Conservation (phyloP, 148 eudicot genomes). For the Suaeda aralocaspica region DNA sequence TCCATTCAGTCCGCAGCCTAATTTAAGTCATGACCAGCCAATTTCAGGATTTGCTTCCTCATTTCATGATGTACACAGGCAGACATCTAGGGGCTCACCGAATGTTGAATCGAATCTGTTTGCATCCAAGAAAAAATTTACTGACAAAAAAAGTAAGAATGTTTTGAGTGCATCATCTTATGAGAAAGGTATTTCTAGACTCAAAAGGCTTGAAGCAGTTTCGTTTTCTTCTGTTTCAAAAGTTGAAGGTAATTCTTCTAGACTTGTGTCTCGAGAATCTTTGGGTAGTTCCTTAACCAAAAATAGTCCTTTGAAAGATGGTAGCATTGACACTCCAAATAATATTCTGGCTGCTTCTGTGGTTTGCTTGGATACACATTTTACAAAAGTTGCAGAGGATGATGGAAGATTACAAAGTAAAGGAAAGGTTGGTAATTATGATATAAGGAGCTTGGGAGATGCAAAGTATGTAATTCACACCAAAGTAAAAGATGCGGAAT, state of each 20-base stretch:
- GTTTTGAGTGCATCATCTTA: conserved; percentile 25
- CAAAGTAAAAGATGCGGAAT: conserved; percentile 27
- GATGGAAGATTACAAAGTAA: conserved; percentile 20
- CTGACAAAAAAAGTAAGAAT: conserved; percentile 25
- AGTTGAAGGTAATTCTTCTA: conserved; percentile 39
- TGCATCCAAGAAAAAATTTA: conserved; percentile 25
- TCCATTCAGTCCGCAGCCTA: conserved; percentile 21
- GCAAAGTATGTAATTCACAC: conserved; percentile 21
- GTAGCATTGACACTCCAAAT: conserved; percentile 18
- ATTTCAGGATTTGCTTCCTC: conserved; percentile 45
- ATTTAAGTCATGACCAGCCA: conserved; percentile 22
- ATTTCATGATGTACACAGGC: conserved; percentile 35
- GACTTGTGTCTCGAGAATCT: conserved; percentile 23
- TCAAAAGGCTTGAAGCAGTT: conserved; percentile 30
- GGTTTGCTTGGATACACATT: conserved; percentile 39
- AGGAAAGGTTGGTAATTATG: conserved; percentile 16
- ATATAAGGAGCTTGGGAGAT: conserved; percentile 21
- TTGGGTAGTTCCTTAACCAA: conserved; percentile 29
- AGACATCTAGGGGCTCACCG: conserved; percentile 28
- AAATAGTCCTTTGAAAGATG: conserved; percentile 20
- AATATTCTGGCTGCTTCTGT: conserved; percentile 40
- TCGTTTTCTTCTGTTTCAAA: conserved; percentile 50
- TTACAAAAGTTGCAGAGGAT: conserved; percentile 25
- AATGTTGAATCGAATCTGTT: conserved; percentile 27
- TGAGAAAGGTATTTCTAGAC: conserved; percentile 34